phyloP scores from a whole-genome alignment of 1,284 basidiomycete genomes.

The Ganoderma boninense region DNA sequence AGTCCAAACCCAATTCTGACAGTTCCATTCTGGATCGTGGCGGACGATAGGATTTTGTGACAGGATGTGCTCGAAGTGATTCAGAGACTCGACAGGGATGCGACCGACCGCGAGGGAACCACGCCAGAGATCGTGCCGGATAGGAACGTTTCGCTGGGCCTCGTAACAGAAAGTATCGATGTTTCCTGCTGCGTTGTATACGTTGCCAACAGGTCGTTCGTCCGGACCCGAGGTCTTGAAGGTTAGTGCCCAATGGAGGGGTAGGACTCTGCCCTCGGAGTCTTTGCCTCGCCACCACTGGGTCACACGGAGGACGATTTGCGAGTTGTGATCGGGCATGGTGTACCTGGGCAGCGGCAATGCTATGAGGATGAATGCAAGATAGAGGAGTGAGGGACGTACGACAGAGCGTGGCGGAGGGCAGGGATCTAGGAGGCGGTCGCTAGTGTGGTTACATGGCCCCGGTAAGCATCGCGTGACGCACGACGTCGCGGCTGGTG shows the following conservation, averaged over 20 bases:
- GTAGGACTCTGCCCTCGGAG: slow-evolving; percentile 27
- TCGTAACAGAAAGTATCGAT: slow-evolving; percentile 36
- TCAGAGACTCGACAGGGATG: slow-evolving; percentile 25
- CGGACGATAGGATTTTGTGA: slow-evolving; percentile 29
- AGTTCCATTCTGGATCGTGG: slow-evolving; percentile 32
- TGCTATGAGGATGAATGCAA: slow-evolving; percentile 9
- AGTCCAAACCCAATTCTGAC: slow-evolving; percentile 36
- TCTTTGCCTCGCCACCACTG: slow-evolving; percentile 35
- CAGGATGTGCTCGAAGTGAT: slow-evolving; percentile 31
- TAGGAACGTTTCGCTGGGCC: slow-evolving; percentile 19
- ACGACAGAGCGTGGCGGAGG: slow-evolving; percentile 1
- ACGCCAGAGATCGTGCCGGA: slow-evolving; percentile 34
- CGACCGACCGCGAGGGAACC: slow-evolving; percentile 31
- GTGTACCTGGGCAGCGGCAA: slow-evolving; percentile 12
- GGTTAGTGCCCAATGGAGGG: slow-evolving; percentile 36
- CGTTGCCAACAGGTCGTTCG: slow-evolving; percentile 24
- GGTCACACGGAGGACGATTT: slow-evolving; percentile 30
- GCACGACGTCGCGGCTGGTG: background rate
- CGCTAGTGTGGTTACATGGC: background rate
- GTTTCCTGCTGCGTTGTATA: slow-evolving; percentile 35
- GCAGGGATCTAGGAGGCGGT: slow-evolving; percentile 11
- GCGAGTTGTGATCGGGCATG: slow-evolving; percentile 27
- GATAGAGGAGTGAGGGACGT: slow-evolving; percentile 9
- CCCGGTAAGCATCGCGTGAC: background rate
- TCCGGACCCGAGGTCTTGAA: slow-evolving; percentile 31